Evolutionary conservation across 1,284 basidiomycete species (phyloP).

Genomic region (Cutaneotrichosporon cavernicola): DNA sequence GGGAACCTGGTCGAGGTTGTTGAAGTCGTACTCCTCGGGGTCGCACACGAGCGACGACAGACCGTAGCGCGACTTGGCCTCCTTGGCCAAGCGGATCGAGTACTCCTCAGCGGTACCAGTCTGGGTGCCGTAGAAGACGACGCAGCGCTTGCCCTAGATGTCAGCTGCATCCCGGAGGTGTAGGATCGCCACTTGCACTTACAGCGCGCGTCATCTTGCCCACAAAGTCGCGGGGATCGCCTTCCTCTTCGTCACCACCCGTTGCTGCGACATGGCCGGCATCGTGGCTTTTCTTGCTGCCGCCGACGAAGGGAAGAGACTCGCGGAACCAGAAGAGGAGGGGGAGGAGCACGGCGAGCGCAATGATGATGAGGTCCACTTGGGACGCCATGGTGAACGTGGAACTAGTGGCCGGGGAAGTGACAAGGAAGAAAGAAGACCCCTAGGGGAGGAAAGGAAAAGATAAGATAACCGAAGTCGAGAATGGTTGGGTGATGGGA

Average conservation of each 20-base stretch:
- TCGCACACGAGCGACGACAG: conserved; percentile 90
- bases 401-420: neutral
- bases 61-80: conserved; percentile 90
- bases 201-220: conserved; percentile 85
- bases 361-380: conserved; percentile 44
- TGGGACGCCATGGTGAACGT: conserved; percentile 44
- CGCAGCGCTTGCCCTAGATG: conserved; percentile 81
- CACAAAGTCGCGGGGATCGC: conserved; percentile 83
- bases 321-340: conserved; percentile 47
- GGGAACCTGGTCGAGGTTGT: conserved; percentile 87
- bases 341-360: conserved; percentile 44
- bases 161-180: too few species aligned
- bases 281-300: conserved; percentile 20
- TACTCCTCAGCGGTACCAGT: conserved; percentile 97
- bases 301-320: conserved; percentile 49
- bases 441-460: neutral
- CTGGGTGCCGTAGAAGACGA: conserved; percentile 95
- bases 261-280: conserved; percentile 1
- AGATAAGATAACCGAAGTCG: neutral
- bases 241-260: conserved; percentile 57
- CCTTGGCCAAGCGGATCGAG: conserved; percentile 86
- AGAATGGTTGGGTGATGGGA: neutral
- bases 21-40: conserved; percentile 96
- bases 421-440: neutral
- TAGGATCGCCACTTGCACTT: conserved; percentile 52